Evolutionary conservation across 768 basidiomycete genomes (phyloP), one percentile per base, ranked within the genome.

Genomic region (Termitomyces sp.): DNA sequence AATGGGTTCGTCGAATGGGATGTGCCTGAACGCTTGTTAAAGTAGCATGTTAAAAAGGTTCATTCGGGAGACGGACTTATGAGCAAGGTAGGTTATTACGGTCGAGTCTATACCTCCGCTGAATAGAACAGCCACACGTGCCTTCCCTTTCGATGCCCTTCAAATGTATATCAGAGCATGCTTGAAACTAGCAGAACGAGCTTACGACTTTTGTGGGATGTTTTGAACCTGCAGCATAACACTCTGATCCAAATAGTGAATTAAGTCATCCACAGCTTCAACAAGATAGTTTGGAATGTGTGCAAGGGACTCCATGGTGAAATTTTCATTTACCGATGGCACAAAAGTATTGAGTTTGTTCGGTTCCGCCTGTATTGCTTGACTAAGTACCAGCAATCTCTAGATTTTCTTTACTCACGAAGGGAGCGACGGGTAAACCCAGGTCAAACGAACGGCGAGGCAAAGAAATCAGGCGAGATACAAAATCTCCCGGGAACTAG

Each of bases 61-160:
- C 51, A 41, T 16, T 16, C 13, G 36, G 16, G 37, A 28, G 31
- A 66, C 81, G 52, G 65, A 91, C 88, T 76, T 77, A 65, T 95
- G 82, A 1, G 93, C 90, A 5, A 99, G 76, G 65, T 82, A 87
- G 0, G 95, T 85, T 7, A 98, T 65, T 41, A 91, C 74, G 0
- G 95, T 88, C 12, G 88, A 98, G 68, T 99, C 97, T 45, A 99
- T 92, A 0, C 97, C 97, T 31, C 97, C 97, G 37, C 93, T 96
- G 70, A 98, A 99, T 9, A 99, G 79, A 9, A 99, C 79, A 2
- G 89, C 94, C 3, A 97, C 77, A 52, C 87, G 79, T 4, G 87
- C 77, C 51, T 75, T 69, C 7, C 76, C 75, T 52, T 65, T 55
- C 3, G 57, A 58, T 13, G 58, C 61, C 16, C 73, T 72, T 53